Percentiles rank a stretch among this genome's conserved stretches.
These are phyloP conservation scores for Xylaria sp. DNA, from an alignment of 2,329 filamentous ascomycete species.

Conservation along the genomic window DNA sequence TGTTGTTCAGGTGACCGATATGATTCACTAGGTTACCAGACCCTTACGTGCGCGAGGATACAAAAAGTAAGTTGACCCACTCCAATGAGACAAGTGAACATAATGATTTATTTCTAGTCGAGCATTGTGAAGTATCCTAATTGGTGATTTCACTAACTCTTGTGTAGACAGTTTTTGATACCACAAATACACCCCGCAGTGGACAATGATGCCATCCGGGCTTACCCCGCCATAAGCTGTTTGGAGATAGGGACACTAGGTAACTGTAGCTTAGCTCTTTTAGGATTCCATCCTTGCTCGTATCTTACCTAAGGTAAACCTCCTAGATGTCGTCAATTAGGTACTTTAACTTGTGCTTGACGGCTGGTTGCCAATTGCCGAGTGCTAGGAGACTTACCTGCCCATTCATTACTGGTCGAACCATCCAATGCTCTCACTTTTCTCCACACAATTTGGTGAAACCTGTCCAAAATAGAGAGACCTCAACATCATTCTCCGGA, in stretches of 20 bases:
- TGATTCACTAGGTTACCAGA: not conserved
- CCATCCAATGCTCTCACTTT: conserved; percentile 5
- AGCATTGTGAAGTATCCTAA: not conserved
- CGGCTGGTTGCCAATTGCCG: conserved; percentile 27
- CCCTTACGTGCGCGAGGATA: not conserved
- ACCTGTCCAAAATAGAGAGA: conserved; percentile 50
- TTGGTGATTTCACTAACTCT: not conserved
- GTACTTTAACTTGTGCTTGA: not conserved
- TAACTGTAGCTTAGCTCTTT: not conserved
- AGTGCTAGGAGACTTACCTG: conserved; percentile 6
- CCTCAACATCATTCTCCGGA: conserved; percentile 37
- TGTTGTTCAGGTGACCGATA: not conserved
- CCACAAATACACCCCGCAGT: conserved; percentile 6
- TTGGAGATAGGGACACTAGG: not conserved
- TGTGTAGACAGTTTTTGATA: not conserved
- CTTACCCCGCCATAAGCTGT: conserved; percentile 29
- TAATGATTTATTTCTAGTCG: not conserved
- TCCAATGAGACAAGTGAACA: not conserved
- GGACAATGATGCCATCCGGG: conserved; percentile 29
- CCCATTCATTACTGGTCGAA: conserved; percentile 1
- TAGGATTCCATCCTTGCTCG: not conserved
- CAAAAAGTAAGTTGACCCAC: not conserved
- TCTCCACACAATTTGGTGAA: conserved; percentile 50
- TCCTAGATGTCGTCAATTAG: no score
- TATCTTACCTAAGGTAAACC: not conserved